Conservation (phyloP, 441 rosid species). For the Geranium incanum region DNA sequence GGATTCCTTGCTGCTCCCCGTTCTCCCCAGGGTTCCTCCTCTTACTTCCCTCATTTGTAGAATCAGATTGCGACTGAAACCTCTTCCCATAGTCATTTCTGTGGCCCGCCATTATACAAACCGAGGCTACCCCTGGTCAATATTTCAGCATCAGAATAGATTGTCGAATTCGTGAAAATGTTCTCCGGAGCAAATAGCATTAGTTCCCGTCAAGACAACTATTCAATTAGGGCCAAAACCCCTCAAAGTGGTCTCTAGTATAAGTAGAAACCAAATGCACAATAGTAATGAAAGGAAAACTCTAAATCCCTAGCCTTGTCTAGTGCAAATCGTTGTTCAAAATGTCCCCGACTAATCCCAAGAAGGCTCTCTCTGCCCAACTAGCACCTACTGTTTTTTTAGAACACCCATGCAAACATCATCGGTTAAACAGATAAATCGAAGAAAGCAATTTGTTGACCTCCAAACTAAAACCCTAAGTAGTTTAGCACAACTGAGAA, state of each 20-base stretch:
- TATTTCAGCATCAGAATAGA: not conserved
- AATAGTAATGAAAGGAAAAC: too few relatives aligned
- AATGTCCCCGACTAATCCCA: too few relatives aligned
- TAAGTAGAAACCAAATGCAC: too few relatives aligned
- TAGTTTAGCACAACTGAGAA: not conserved
- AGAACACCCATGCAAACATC: not conserved
- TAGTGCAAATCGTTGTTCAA: not conserved
- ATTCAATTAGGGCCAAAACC: not conserved
- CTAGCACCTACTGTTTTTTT: too few relatives aligned
- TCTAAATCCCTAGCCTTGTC: not conserved
- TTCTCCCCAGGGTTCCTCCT: slow-evolving; percentile 66
- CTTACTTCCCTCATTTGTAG: slow-evolving; percentile 56
- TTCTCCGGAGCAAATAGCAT: not conserved
- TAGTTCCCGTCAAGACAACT: not conserved
- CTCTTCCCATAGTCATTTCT: slow-evolving; percentile 79
- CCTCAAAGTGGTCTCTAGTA: not conserved
- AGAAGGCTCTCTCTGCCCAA: too few relatives aligned
- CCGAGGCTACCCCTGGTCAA: not conserved
- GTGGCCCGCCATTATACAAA: slow-evolving; percentile 57
- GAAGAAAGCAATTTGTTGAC: not conserved
- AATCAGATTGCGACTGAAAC: slow-evolving; percentile 58
- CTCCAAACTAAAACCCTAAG: not conserved
- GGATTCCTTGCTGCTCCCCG: slow-evolving; percentile 53
- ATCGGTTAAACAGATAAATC: not conserved
- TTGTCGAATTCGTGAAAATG: not conserved